Conservation (phyloP, 2,329 filamentous ascomycete species). For the Beauveria sp. region DNA sequence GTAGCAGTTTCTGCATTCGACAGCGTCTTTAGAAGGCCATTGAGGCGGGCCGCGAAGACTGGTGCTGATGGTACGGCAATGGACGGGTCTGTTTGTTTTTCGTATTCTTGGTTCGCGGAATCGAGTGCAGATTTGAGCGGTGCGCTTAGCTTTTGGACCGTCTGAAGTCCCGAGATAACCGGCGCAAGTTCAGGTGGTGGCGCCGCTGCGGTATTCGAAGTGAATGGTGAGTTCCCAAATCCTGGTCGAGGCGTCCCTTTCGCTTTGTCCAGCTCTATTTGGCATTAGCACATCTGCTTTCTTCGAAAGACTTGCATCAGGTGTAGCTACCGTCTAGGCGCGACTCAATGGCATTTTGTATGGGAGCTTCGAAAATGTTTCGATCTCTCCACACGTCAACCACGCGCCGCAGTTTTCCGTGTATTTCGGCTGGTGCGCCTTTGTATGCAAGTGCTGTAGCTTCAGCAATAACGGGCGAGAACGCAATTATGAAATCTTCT, state of each 20-base stretch:
- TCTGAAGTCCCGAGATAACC: conserved; percentile 66
- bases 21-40: conserved; percentile 80
- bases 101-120: conserved; percentile 72
- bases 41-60: conserved; percentile 84
- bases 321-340: conserved; percentile 63
- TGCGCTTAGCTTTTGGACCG: conserved; percentile 63
- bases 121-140: conserved; percentile 59
- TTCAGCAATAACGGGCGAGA: conserved; percentile 86
- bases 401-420: conserved; percentile 79
- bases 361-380: conserved; percentile 70
- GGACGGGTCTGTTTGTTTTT: conserved; percentile 69
- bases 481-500: conserved; percentile 86
- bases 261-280: conserved; percentile 54
- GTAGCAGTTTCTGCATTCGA: conserved; percentile 85
- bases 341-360: conserved; percentile 73
- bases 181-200: conserved; percentile 56
- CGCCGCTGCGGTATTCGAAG: conserved; percentile 43
- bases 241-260: conserved; percentile 44
- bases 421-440: conserved; percentile 75
- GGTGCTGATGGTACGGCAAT: conserved; percentile 69
- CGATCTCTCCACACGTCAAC: conserved; percentile 92
- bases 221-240: conserved; percentile 49
- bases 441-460: conserved; percentile 88
- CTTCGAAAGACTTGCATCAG: no score
- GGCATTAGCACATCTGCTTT: conserved; percentile 13